Evolutionary conservation across 1,139 yeast genomes (phyloP).

Genomic region (Kodamaea ohmeri): DNA sequence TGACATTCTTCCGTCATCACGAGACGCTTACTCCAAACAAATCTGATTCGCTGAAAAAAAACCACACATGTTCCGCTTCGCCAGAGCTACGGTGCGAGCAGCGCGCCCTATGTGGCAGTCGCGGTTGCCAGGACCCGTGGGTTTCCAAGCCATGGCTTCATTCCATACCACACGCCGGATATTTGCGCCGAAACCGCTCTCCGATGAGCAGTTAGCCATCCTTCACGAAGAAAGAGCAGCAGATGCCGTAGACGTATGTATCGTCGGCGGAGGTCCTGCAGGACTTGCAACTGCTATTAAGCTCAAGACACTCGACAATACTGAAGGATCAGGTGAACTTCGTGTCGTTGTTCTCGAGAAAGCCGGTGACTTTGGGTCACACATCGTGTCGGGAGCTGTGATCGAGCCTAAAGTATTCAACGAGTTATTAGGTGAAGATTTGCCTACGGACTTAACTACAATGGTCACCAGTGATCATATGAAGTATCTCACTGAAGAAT

Average conservation of each 20-base stretch:
- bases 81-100: conserved; percentile 1
- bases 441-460: conserved; percentile 74
- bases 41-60: conserved; percentile 10
- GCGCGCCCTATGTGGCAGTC: conserved; percentile 1
- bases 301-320: conserved; percentile 78
- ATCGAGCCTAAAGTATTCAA: conserved; percentile 83
- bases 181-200: conserved; percentile 2
- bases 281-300: conserved; percentile 92
- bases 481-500: conserved; percentile 59
- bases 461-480: conserved; percentile 67
- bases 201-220: conserved; percentile 44
- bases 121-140: neutral
- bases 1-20: too few relatives aligned
- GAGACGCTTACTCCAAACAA: conserved; percentile 3
- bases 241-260: conserved; percentile 88
- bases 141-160: neutral
- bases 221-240: conserved; percentile 56
- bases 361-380: conserved; percentile 89
- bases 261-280: conserved; percentile 98
- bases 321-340: conserved; percentile 62
- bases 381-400: conserved; percentile 91
- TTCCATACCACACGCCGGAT: neutral
- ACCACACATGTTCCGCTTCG: neutral
- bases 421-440: conserved; percentile 84
- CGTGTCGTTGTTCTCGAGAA: conserved; percentile 89